These are phyloP conservation scores for Metroxylon sagu DNA, from an alignment of 176 grass and related monocot species.

Conservation along the genomic window DNA sequence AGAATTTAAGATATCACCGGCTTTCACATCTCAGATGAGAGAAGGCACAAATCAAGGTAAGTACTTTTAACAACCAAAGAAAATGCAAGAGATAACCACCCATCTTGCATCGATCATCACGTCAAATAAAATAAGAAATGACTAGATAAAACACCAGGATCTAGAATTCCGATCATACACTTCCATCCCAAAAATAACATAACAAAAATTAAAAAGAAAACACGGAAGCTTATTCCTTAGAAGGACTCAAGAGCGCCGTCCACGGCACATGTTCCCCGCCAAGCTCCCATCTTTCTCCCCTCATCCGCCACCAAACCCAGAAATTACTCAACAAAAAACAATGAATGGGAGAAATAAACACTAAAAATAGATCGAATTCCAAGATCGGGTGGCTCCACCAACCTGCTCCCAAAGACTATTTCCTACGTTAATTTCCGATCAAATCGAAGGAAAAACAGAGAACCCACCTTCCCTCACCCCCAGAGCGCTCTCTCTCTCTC, in stretches of 20 bases:
- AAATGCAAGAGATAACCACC: neutral
- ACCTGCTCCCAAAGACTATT: too few relatives aligned
- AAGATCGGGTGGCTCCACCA: neutral
- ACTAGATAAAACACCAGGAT: neutral
- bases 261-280: conserved; percentile 7
- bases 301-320: neutral
- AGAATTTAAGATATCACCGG: too few relatives aligned
- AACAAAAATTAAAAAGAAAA: neutral
- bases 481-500: neutral
- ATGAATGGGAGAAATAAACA: neutral
- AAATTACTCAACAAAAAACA: neutral
- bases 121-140: neutral
- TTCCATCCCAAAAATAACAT: too few relatives aligned
- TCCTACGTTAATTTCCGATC: neutral
- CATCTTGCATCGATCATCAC: neutral
- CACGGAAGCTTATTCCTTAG: neutral
- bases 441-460: neutral
- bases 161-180: too few relatives aligned
- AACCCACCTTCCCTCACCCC: neutral
- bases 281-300: neutral
- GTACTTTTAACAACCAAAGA: too few relatives aligned
- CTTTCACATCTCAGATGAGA: too few relatives aligned
- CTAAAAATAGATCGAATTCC: neutral
- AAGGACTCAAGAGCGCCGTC: neutral
- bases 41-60: too few relatives aligned